phyloP scores from a whole-genome alignment of 2,329 filamentous ascomycete species.

The Trichoderma brevicompactum region DNA sequence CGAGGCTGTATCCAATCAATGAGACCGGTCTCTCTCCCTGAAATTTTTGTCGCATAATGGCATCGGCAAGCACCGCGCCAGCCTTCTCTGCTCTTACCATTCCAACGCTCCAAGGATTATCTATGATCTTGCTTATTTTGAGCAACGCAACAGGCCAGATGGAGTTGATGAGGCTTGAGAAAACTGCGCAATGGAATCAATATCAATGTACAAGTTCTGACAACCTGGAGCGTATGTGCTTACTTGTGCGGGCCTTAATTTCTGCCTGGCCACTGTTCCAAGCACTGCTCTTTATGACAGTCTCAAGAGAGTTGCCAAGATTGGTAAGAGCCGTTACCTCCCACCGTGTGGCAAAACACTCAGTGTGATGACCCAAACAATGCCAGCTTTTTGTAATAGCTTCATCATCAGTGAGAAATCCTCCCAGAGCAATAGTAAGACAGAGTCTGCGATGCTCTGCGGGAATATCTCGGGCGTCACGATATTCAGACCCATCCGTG shows the following conservation, averaged over 20 bases:
- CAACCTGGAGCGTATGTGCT: constrained; percentile 33
- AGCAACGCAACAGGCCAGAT: constrained; percentile 67
- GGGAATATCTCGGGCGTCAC: constrained; percentile 56
- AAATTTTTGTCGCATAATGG: constrained; percentile 73
- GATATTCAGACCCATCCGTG: constrained; percentile 43
- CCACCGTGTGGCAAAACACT: constrained; percentile 83
- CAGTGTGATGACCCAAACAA: constrained; percentile 70
- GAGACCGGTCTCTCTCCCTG: constrained; percentile 83
- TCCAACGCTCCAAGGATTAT: constrained; percentile 79
- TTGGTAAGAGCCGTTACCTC: constrained; percentile 78
- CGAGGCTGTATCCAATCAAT: constrained; percentile 80
- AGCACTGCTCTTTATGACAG: constrained; percentile 77
- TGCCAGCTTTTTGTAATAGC: constrained; percentile 75
- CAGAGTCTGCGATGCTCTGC: constrained; percentile 70
- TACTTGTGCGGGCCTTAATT: constrained; percentile 53
- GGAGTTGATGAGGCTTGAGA: constrained; percentile 61
- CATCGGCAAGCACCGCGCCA: constrained; percentile 74
- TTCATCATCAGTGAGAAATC: constrained; percentile 77
- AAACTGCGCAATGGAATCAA: constrained; percentile 43
- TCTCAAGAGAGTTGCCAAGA: constrained; percentile 76
- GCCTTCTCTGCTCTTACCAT: constrained; percentile 77
- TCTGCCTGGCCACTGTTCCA: constrained; percentile 70
- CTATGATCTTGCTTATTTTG: constrained; percentile 73
- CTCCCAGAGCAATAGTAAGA: constrained; percentile 80
- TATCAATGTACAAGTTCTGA: neutral